Evolutionary conservation across 371 early-diverging fungal genomes (phyloP), one percentile per base, ranked within the genome.

Genomic region (Mortierella sp.): DNA sequence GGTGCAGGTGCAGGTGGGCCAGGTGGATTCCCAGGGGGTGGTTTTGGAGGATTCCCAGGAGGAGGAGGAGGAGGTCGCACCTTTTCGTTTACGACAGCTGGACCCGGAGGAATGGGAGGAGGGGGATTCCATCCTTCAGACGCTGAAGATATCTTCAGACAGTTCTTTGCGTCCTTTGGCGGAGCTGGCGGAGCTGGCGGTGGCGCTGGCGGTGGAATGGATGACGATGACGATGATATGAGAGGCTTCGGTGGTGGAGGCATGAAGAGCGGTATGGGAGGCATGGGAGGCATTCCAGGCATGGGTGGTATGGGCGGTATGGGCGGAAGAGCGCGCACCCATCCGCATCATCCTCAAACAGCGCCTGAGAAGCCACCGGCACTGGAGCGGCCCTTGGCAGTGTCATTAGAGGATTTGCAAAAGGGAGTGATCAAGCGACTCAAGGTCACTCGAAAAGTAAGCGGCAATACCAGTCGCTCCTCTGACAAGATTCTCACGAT

Each of bases 401-500:
- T 94, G 21, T 81, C 94, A 23, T 87, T 99, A 41, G 97, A 98
- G 78, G 99, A 98, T 49, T 83, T 99, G 43, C 95, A 94, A 81
- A 93, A 81, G 27, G 99, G 99, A 30, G 79, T 84, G 3, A 90
- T 92, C 42, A 98, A 97, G 78, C 91, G 92, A 54, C 89, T 99
- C 56, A 98, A 96, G 80, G 94, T 99, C 31, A 96, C 91, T 1
- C 90, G 95, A 39, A 89, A 88, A 56, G 52, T 88, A 14, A 69
- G 81, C 11, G 73, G 80, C 3, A 89, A 90, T 12, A 60, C 70
- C 26, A 31, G 70, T 23, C 71, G 82, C 0, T 47, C 84, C 0
- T 71, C 89, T 0, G 97, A 96, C 63, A 96, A 97, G 81, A 84
- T 95, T 21, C 81, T 99, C 9, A 85, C 86, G 30, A 87, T 99